Base-by-base conservation (phyloP, 2,329 filamentous ascomycete species). In the Fusarium transvaalense region DNA sequence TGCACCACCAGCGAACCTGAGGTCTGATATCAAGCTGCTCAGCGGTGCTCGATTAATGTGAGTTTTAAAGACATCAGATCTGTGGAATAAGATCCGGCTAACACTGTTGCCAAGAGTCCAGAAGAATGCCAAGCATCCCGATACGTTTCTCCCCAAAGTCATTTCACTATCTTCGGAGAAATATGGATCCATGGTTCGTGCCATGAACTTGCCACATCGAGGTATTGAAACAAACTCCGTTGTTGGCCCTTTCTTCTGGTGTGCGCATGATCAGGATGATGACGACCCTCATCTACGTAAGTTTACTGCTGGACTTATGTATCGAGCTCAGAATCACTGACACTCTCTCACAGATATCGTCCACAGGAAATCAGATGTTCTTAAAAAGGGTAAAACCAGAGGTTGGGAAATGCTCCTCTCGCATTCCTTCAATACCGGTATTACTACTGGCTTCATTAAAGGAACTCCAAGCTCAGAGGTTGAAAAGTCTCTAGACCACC, bases 341-440 rank as follows among this genome's bases (percentile, higher is more conserved):
- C 48, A 10, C 19, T n/a, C 7, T 27, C 15, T 17, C 15, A 10
- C 59, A 86, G 84, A 90, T 72, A 86, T 90, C 69, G 83, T 90
- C 61, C 88, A 87, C 73, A 85, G 88, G 69, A 90, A 90, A 76
- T 88, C 86, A n/a, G 88, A 90, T 72, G 88, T 90, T 34, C 85
- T 86, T 51, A 90, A 90, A 75, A 89, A 87, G 78, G 87, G 86
- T 64, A 83, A 82, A 72, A 90, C 88, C 17, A 84, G 88, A 56
- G 88, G 88, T 43, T 90, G 87, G 86, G 88, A 90, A 77, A 81
- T 89, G 56, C 88, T 88, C 81, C 82, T 90, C 37, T 88, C 86
- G 5, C 82, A 90, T 76, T 83, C 82, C 46, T 84, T 89, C 77
- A 79, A 76, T 14, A 84, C 83, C 4, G 78, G 80, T 67, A 82